Conservation (phyloP, 2,329 filamentous ascomycete species). For the Stylonectria norvegica region DNA sequence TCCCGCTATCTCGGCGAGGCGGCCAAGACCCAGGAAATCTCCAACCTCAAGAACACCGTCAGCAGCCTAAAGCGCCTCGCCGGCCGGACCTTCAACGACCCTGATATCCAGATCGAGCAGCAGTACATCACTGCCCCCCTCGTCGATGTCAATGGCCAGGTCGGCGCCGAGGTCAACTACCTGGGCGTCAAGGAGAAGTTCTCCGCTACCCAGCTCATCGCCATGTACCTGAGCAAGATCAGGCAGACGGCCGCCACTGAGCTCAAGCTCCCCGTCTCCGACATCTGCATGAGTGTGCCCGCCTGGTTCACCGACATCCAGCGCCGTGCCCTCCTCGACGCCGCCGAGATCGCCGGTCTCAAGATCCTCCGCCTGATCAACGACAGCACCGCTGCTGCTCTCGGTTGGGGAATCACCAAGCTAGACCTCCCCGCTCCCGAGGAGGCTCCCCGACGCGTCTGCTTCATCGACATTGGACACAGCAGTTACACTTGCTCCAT, state of each 20-base stretch:
- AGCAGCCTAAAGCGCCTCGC: constrained; percentile 86
- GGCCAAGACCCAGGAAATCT: constrained; percentile 98
- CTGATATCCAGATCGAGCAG: constrained; percentile 90
- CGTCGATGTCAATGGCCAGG: constrained; percentile 88
- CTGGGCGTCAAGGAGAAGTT: constrained; percentile 93
- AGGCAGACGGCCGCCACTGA: constrained; percentile 83
- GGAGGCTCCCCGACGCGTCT: constrained; percentile 87
- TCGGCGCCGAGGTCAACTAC: constrained; percentile 91
- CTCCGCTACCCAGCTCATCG: constrained; percentile 87
- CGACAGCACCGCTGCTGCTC: constrained; percentile 92
- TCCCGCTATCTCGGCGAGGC: constrained; percentile 90
- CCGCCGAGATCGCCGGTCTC: constrained; percentile 87
- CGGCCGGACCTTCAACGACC: constrained; percentile 81
- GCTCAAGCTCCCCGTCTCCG: constrained; percentile 85
- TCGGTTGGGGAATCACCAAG: constrained; percentile 98
- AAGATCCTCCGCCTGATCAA: constrained; percentile 95
- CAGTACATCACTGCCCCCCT: constrained; percentile 83
- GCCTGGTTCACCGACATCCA: constrained; percentile 97
- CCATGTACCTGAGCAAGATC: constrained; percentile 95
- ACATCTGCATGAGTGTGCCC: constrained; percentile 90
- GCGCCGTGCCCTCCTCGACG: constrained; percentile 84
- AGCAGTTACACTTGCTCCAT: constrained; percentile 93
- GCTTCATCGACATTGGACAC: constrained; percentile 93
- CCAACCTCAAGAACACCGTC: constrained; percentile 99
- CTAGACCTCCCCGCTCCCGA: constrained; percentile 83